A percentile compares a stretch with the other conserved stretches of the same genome.
Conservation (phyloP, 768 basidiomycete genomes). For the Coprinellus micaceus region DNA sequence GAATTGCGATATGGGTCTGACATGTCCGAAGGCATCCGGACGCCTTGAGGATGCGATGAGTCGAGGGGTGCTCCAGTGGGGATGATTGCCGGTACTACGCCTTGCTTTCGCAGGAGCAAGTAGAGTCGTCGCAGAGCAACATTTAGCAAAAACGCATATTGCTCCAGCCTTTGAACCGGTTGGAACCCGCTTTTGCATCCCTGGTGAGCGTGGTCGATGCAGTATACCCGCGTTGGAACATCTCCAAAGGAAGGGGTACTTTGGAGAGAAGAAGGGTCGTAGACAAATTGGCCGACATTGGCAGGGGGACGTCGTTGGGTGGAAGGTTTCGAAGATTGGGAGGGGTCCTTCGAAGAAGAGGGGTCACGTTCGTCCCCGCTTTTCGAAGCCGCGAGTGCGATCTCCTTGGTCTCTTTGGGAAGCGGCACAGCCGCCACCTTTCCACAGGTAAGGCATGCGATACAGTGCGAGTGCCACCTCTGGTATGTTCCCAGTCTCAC, state of each 20-base stretch:
- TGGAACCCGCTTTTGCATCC: constrained; percentile 78
- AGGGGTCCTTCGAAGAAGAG: background rate
- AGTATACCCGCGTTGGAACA: constrained; percentile 70
- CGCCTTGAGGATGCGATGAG: constrained; percentile 24
- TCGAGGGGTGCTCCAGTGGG: constrained; percentile 6
- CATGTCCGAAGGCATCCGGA: constrained; percentile 35
- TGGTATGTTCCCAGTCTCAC: constrained; percentile 93
- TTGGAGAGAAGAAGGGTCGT: constrained; percentile 64
- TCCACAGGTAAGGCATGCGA: constrained; percentile 81
- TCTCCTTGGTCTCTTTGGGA: constrained; percentile 42
- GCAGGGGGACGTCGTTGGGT: constrained; percentile 74
- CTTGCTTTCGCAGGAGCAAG: constrained; percentile 80
- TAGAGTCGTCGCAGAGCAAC: constrained; percentile 92
- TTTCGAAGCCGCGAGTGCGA: constrained; percentile 35
- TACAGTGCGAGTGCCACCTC: constrained; percentile 93
- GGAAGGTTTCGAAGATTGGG: constrained; percentile 48
- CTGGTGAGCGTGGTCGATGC: constrained; percentile 69
- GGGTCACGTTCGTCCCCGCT: constrained; percentile 50
- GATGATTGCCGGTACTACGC: constrained; percentile 77
- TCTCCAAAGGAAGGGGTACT: constrained; percentile 70
- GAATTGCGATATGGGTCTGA: constrained; percentile 84
- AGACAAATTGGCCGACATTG: constrained; percentile 75
- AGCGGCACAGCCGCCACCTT: constrained; percentile 64
- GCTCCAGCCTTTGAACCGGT: constrained; percentile 89
- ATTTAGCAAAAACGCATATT: constrained; percentile 95